These are phyloP conservation scores for Peronospora tabacina DNA, from an alignment of 352 stramenopile genomes.

Conservation along the genomic window DNA sequence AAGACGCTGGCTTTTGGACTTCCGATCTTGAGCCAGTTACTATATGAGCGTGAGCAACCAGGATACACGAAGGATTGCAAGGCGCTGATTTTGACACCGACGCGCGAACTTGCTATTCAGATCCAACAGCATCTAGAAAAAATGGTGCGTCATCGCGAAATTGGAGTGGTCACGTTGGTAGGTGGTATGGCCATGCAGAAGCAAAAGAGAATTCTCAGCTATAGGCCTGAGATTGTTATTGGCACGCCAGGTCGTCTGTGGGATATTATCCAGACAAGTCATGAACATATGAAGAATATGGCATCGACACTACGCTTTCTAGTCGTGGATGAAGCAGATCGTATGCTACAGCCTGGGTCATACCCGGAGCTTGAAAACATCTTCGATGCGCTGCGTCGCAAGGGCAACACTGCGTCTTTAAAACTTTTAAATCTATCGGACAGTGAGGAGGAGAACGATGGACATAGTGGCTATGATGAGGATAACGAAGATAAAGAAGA, in stretches of 20 bases:
- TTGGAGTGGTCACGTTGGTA: constrained; percentile 86
- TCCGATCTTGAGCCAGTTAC: constrained; percentile 79
- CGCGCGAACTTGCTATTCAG: constrained; percentile 93
- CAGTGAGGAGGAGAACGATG: constrained; percentile 30
- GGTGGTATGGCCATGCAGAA: constrained; percentile 94
- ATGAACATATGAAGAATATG: constrained; percentile 67
- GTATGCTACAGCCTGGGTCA: constrained; percentile 89
- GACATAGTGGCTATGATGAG: constrained; percentile 19
- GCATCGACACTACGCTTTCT: constrained; percentile 79
- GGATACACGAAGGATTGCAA: constrained; percentile 74
- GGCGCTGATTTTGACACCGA: constrained; percentile 92
- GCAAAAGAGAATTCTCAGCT: constrained; percentile 88
- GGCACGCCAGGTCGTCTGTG: constrained; percentile 93
- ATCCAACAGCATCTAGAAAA: constrained; percentile 89
- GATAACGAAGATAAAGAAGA: constrained; percentile 14
- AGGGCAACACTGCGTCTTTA: constrained; percentile 30
- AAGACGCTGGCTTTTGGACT: constrained; percentile 90
- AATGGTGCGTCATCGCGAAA: constrained; percentile 66
- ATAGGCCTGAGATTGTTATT: constrained; percentile 90
- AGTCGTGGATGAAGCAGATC: constrained; percentile 92
- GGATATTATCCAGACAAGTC: constrained; percentile 89
- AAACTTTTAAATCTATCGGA: constrained; percentile 55
- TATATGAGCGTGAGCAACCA: constrained; percentile 48
- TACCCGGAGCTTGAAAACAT: constrained; percentile 90
- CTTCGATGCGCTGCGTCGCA: constrained; percentile 77